phyloP scores from a whole-genome alignment of 192 early-diverging fungal species.

The Podila clonocystis region DNA sequence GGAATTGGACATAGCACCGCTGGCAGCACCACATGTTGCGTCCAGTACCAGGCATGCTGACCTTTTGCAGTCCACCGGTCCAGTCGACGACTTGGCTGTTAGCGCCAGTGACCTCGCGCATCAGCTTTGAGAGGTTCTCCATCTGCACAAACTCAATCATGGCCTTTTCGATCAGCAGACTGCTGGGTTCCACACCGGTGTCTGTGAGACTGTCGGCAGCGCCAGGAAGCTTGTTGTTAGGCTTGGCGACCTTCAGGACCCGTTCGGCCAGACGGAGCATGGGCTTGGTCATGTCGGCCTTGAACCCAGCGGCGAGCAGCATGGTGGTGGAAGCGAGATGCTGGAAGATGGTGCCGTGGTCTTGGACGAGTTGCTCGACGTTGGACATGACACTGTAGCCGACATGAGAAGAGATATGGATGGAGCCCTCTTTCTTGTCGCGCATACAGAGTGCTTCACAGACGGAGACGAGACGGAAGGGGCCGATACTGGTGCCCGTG shows the following conservation, averaged over 20 bases:
- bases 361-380: conserved; percentile 25
- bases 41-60: conserved; percentile 28
- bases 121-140: conserved; percentile 13
- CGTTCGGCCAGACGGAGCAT: conserved; percentile 25
- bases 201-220: not conserved
- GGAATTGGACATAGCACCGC: conserved; percentile 20
- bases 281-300: conserved; percentile 11
- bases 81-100: conserved; percentile 17
- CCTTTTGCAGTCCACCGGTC: conserved; percentile 31
- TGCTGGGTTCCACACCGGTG: conserved; percentile 25
- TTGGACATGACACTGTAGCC: conserved; percentile 32
- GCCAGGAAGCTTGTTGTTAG: conserved; percentile 12
- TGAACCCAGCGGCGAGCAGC: conserved; percentile 18
- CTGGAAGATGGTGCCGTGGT: conserved; percentile 34
- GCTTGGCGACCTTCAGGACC: conserved; percentile 26
- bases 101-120: conserved; percentile 40
- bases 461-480: conserved; percentile 34
- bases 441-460: conserved; percentile 32
- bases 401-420: conserved; percentile 33
- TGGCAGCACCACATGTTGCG: conserved; percentile 36
- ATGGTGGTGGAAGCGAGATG: conserved; percentile 32
- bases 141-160: conserved; percentile 35
- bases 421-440: conserved; percentile 3
- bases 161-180: conserved; percentile 29
- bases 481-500: conserved; percentile 9